These are phyloP conservation scores for Adansonia madagascariensis DNA, from an alignment of 441 rosid genomes.

Conservation along the genomic window DNA sequence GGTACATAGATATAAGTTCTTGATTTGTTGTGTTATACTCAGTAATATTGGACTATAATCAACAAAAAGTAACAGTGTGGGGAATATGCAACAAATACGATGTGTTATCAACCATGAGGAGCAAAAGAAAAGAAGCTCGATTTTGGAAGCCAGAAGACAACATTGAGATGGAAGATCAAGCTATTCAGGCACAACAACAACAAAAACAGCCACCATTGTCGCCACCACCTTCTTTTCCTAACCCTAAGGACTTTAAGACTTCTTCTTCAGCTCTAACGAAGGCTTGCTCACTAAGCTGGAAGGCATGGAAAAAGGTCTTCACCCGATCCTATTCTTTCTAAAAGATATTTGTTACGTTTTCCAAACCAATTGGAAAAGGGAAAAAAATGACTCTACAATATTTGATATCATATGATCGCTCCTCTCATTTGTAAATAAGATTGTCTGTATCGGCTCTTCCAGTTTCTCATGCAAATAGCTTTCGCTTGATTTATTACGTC, in stretches of 20 bases:
- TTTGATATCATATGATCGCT: neutral
- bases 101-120: slow-evolving; percentile 56
- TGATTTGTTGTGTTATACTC: slow-evolving; percentile 39
- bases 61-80: slow-evolving; percentile 89
- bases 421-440: neutral
- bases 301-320: slow-evolving; percentile 64
- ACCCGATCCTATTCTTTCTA: slow-evolving; percentile 61
- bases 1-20: too few species aligned
- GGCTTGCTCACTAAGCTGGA: slow-evolving; percentile 61
- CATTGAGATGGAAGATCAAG: slow-evolving; percentile 29
- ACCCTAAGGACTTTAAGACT: neutral
- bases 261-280: slow-evolving; percentile 42
- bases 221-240: neutral
- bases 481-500: neutral
- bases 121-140: slow-evolving; percentile 75
- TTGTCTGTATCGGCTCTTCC: neutral
- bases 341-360: neutral
- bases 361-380: too few species aligned
- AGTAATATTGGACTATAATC: slow-evolving; percentile 60
- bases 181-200: neutral
- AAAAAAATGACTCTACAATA: neutral
- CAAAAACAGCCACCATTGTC: neutral
- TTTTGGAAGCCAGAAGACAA: slow-evolving; percentile 68
- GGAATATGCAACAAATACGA: slow-evolving; percentile 82
- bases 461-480: neutral